Evolutionary conservation across 371 early-diverging fungal genomes (phyloP).

Genomic region (Synchytrium microbalum): DNA sequence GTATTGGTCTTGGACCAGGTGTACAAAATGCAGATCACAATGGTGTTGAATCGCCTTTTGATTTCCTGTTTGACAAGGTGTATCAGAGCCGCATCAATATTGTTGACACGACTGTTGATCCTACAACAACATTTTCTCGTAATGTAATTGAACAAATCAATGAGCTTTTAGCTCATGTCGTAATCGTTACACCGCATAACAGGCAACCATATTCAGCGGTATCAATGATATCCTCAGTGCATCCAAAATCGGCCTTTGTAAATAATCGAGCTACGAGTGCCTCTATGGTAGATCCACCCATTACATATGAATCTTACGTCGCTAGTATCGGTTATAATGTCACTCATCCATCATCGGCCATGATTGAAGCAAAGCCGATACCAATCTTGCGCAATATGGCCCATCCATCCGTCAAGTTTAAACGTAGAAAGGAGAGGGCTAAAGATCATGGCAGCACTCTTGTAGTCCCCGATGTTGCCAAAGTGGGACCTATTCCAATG

Average conservation of each 20-base stretch:
- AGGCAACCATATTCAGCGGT: constrained; percentile 17
- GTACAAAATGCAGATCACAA: neutral
- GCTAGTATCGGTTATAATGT: constrained; percentile 24
- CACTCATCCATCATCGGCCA: constrained; percentile 13
- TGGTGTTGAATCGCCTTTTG: neutral
- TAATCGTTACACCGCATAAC: constrained; percentile 30
- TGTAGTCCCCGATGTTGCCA: constrained; percentile 52
- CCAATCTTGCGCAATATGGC: constrained; percentile 3
- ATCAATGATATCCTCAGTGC: constrained; percentile 3
- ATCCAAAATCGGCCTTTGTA: constrained; percentile 3
- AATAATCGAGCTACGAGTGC: neutral
- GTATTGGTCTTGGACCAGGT: neutral
- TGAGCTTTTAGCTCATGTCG: constrained; percentile 15
- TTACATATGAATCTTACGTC: constrained; percentile 24
- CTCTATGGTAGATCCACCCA: neutral
- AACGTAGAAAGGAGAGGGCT: neutral
- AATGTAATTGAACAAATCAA: constrained; percentile 11
- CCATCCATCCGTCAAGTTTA: constrained; percentile 4
- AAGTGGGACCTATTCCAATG: constrained; percentile 40
- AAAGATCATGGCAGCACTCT: constrained; percentile 1
- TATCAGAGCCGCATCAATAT: neutral
- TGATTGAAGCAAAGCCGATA: constrained; percentile 17
- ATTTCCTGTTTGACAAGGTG: neutral
- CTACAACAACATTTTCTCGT: constrained; percentile 3
- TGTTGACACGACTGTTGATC: neutral